Evolutionary conservation across 2,329 filamentous ascomycete genomes (phyloP), one percentile per base, ranked within the genome.

Genomic region (Colletotrichum sp.): DNA sequence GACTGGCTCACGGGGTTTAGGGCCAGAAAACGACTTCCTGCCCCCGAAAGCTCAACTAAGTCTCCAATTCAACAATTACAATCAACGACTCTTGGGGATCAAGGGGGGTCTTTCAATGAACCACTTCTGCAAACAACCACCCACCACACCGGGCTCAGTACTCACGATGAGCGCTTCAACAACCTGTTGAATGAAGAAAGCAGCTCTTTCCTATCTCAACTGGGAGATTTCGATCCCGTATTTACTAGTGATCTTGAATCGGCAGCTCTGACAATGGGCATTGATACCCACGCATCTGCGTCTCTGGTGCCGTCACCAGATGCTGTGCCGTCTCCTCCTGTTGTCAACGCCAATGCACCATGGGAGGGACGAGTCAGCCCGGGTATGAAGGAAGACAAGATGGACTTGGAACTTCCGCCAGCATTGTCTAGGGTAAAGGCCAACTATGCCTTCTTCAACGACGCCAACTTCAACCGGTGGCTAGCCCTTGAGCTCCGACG

Each of bases 391-490:
- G 58, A 67, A 36, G 27, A 28, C 3, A n/a, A 12, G 30, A 60
- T 58, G 52, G 66, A 36, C 8, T 2, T 18, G 43, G 36, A 43
- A 32, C 30, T 30, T 28, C 22, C 71, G 9, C 48, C 60, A 12
- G 8, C 34, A 6, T 74, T 15, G 16, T 48, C 67, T 28, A 65
- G 22, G 18, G 27, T 66, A 4, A 74, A 66, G 27, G 27, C 43
- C 3, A 69, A 52, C 60, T 65, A 62, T 30, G 76, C 71, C 34
- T 76, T 39, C 66, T 71, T 81, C 10, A 81, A 81, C 22, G 80
- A 82, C 16, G 76, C 78, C 2, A 78, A 83, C 12, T 80, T 81
- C 36, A 76, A 81, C 25, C 65, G 76, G 3, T 80, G 79, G 77
- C 71, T 83, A 30, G 27, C 77, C 8, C 56, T 76, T 13, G 76